Base-by-base conservation (phyloP, 2,329 filamentous ascomycete species). In the Diaporthe sp. region DNA sequence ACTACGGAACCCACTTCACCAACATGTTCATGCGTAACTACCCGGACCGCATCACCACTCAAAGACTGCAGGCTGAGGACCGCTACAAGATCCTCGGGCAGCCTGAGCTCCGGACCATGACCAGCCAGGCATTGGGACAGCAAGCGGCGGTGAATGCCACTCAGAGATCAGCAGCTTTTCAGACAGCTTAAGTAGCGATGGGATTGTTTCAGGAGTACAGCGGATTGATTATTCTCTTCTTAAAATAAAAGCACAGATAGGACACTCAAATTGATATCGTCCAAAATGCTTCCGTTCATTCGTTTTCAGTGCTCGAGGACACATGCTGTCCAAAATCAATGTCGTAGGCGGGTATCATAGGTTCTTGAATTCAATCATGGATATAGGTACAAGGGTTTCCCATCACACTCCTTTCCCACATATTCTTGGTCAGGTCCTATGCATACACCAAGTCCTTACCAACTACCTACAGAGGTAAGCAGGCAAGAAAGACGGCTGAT, bases 1-100 rank as follows among this genome's bases (percentile, higher is more conserved):
- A 88, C 78, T 89, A 88, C 77, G 87, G 87, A n/a, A 88, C 84
- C 0, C 86, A 89, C 78, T 89, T 88, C 75, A 89, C 87, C 49
- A 86, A 88, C 73, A 88, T 88, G 87, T 88, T 84, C 74, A 80
- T 88, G 81, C 82, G 86, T 22, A 88, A 87, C 79, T 89, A 88
- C 67, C 86, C 87, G 0, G 83, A 87, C 65, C 82, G 87, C 12
- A 81, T 86, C 55, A 88, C 86, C 5, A 88, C 86, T 0, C 79
- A 81, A 75, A 81, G 83, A 57, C 78, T 87, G 59, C 62, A 82
- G 6, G 79, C 78, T 3, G 85, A 85, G 74, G 80, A 80, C 53
- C 79, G 83, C 6, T 82, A 82, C 57, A 69, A 70, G 5, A 55
- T 81, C 58, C 78, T 83, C 22, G 42, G 73, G 42, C 69, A 68